Base-by-base conservation (phyloP, 805 yeast genomes). In the Priceomyces medius region DNA sequence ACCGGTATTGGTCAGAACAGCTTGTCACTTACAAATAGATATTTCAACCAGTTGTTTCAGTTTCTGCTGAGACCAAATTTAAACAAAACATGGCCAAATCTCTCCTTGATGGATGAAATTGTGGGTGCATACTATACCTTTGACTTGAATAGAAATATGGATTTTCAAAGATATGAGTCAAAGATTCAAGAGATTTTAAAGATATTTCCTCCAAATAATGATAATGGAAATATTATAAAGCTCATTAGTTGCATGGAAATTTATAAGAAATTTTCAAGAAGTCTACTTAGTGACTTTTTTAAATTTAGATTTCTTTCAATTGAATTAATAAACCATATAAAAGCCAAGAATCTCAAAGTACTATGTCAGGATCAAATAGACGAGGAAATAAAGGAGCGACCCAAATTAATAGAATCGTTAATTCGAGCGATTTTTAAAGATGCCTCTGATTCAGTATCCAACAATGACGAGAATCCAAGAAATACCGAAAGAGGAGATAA, bases 1-100 rank as follows among this genome's bases (percentile, higher is more conserved):
- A 55, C 74, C 2, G 71, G 70, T 2, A 54, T 66, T n/a, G 54
- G 64, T 7, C 27, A 40, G 13, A 66, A 65, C 40, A 44, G 42
- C 3, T 57, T 77, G 3, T 68, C 75, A 0, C 52, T 68, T 10
- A 55, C 63, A 1, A 67, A 65, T 43, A 59, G 50, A 33, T 37
- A 41, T 13, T 45, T 76, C 8, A 46, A 60, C 31, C 52, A 58
- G 7, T 41, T 55, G 7, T 59, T 72, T 12, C 48, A 61, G 2
- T 45, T 41, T 4, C 50, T 32, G 29, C 42, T 34, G 24, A 37
- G 13, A 56, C 63, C 44, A 44, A 61, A 4, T 43, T 52, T 8
- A 28, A 41, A 7, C 41, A 49, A 9, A 36, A 54, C 4, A 41
- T 73, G 50, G 54, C 43, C 41, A 12, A 44, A 47, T 24, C 31